Base-by-base conservation (phyloP, 2,329 filamentous ascomycete species). In the Fusarium euwallaceae region DNA sequence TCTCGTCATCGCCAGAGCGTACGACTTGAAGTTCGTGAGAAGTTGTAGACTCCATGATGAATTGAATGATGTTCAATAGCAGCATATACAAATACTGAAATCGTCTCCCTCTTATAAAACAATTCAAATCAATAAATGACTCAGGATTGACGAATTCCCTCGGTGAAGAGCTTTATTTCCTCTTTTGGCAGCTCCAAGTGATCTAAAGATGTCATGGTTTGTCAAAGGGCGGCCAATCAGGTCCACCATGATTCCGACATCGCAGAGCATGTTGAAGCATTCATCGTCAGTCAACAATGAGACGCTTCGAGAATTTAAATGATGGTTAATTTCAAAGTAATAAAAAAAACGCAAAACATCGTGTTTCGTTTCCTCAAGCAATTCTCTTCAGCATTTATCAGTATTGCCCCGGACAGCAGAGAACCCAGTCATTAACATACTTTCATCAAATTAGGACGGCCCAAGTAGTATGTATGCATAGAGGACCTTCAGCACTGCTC, bases 161-260 rank as follows among this genome's bases (percentile, higher is more conserved):
- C 73, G 73, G 73, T 75, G 67, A 71, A 64, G 27, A 24, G 8
- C 36, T 14, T 55, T 45, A 60, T 76, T 70, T 51, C 70, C 61
- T 41, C 9, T 66, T 68, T 60, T 64, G 67, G 64, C 58, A 66
- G 39, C 45, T 59, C 48, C 53, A 39, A 48, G 22, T 62, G 45
- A 67, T 51, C 41, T 70, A 45, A 68, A 61, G 22, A 74, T 66
- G 68, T 69, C 61, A 76, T 74, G 43, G 51, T 63, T 27, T n/a
- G 53, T 48, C 27, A 55, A 48, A 34, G 41, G 48, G 60, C 61
- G 48, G 58, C 69, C 73, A 78, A 78, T 74, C 58, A 60, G 34
- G 48, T 34, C 41, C 39, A 37, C 12, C 3, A 34, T 17, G 2
- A 67, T 72, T 73, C 76, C 76, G 76, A 78, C 63, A 78, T 77